Evolutionary conservation across 495 filamentous ascomycete species (phyloP), one percentile per base, ranked within the genome.

Genomic region (Talaromyces wortmannii): DNA sequence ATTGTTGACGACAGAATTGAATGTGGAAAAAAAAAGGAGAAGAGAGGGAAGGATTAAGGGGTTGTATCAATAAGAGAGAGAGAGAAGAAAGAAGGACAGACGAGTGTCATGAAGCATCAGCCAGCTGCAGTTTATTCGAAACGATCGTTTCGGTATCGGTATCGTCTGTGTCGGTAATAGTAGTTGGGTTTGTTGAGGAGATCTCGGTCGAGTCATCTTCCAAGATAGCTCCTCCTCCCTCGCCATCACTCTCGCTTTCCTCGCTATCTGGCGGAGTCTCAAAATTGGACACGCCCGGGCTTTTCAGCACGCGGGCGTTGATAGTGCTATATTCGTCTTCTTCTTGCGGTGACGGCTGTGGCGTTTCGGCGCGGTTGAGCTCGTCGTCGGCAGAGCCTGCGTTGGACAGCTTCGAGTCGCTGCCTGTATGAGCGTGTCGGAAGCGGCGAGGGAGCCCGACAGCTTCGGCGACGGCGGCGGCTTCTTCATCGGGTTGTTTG

Each of bases 391-490:
- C 79, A 80, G 61, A 80, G 70, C 10, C 78, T 68, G 53, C 83
- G 65, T 68, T 80, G 67, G 68, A 88, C 80, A 50, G 64, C 62
- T 40, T 78, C 75, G 55, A 56, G 36, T 56, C 55, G 46, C 63
- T 74, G 23, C 52, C 52, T 4, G 52, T 45, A 7, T 72, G 71
- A 1, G 74, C 75, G 48, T 65, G 61, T 8, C 56, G 50, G 48
- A 73, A 77, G 3, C 65, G 54, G 7, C 64, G 63, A 5, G 84
- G 84, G 0, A 89, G 65, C 0, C 87, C 87, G 2, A 90, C 77
- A 2, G 87, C 88, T 57, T 80, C 79, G 2, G 87, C 87, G 1
- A 91, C 87, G 6, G 80, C 83, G 53, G 83, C 78, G 12, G 87
- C 86, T 67, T 91, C 88, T 55, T 85, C 82, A 58, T 86, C 78